phyloP scores from a whole-genome alignment of 495 filamentous ascomycete species.

The Sporormia fimetaria region DNA sequence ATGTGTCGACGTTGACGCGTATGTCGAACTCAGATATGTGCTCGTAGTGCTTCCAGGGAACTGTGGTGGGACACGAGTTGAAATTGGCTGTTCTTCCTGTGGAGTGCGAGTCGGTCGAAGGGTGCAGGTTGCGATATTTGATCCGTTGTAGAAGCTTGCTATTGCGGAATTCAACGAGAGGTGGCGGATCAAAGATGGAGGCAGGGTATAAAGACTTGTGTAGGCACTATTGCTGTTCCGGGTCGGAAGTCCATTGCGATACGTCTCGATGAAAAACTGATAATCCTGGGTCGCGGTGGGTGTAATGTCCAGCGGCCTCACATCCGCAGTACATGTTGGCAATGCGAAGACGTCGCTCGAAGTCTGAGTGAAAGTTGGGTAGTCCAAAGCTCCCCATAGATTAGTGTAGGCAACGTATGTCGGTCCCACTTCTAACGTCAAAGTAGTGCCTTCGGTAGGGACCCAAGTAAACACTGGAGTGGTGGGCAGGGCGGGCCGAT shows the following conservation, averaged over 20 bases:
- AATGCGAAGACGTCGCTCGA: background rate
- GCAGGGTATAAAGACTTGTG: conserved; percentile 2
- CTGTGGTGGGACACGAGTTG: too few species aligned
- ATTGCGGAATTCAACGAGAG: conserved; percentile 4
- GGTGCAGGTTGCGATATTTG: conserved; percentile 20
- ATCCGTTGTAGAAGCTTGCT: conserved; percentile 6
- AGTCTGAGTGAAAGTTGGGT: background rate
- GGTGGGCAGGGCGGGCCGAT: conserved; percentile 3
- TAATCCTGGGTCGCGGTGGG: conserved; percentile 8
- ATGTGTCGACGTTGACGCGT: conserved; percentile 7
- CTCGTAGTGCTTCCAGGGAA: background rate
- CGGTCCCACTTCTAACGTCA: conserved; percentile 6
- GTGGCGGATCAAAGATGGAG: conserved; percentile 6
- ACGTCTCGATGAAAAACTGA: conserved; percentile 11
- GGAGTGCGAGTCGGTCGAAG: conserved; percentile 3
- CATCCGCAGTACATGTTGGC: conserved; percentile 1
- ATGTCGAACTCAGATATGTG: conserved; percentile 9
- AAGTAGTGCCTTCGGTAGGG: background rate
- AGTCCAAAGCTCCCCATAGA: conserved; percentile 5
- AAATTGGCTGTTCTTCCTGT: too few species aligned
- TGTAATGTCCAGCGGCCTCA: background rate
- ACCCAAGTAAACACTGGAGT: conserved; percentile 5
- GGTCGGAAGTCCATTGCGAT: background rate
- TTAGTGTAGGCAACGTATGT: conserved; percentile 18
- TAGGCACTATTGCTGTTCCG: too few species aligned